Evolutionary conservation across 2,329 filamentous ascomycete genomes (phyloP).

Genomic region (Colletotrichum neosansevieriae): DNA sequence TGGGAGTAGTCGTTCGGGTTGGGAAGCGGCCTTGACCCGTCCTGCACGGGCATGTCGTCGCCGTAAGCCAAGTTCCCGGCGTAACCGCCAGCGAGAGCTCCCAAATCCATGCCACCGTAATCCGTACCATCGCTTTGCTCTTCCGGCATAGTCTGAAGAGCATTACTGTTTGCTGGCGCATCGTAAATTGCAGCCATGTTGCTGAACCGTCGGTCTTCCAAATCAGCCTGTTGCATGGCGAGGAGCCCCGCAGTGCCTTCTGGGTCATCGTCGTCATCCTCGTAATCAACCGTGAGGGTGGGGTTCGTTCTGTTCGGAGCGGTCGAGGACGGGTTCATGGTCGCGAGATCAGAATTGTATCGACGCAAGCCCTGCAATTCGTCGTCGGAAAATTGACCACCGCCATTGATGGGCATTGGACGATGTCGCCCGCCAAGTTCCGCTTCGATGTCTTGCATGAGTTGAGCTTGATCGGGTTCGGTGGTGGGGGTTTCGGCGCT

Average conservation of each 20-base stretch:
- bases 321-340: constrained; percentile 52
- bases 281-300: constrained; percentile 53
- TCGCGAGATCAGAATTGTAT: constrained; percentile 61
- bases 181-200: constrained; percentile 61
- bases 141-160: constrained; percentile 61
- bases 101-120: constrained; percentile 78
- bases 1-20: constrained; percentile 55
- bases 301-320: constrained; percentile 55
- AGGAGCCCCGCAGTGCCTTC: constrained; percentile 87
- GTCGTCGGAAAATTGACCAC: constrained; percentile 55
- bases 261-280: constrained; percentile 84
- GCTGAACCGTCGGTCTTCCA: constrained; percentile 76
- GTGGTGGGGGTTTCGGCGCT: constrained; percentile 48
- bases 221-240: constrained; percentile 86
- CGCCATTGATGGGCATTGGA: constrained; percentile 57
- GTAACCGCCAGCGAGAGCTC: constrained; percentile 79
- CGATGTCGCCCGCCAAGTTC: constrained; percentile 60
- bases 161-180: constrained; percentile 52
- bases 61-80: constrained; percentile 65
- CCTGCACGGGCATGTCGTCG: constrained; percentile 56
- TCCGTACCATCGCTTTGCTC: constrained; percentile 78
- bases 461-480: constrained; percentile 44
- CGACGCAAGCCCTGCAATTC: constrained; percentile 61
- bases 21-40: constrained; percentile 62
- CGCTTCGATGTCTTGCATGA: constrained; percentile 68